These are phyloP conservation scores for Dactylorhiza incarnata DNA, from an alignment of 106 monocot species.

Conservation along the genomic window DNA sequence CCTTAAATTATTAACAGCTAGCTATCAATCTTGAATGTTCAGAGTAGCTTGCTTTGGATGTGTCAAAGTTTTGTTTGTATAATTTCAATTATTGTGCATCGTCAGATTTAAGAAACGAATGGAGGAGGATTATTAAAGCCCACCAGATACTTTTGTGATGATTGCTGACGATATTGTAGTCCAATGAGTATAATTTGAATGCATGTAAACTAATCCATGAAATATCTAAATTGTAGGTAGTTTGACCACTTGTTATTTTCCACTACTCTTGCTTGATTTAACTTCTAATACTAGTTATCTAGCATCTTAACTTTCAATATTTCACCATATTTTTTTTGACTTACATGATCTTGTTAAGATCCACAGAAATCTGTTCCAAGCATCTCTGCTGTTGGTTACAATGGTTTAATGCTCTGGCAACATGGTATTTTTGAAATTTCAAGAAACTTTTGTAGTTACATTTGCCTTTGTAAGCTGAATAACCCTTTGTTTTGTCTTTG, in stretches of 20 bases:
- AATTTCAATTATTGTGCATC: background rate
- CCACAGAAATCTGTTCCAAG: slow-evolving; percentile 69
- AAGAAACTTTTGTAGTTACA: background rate
- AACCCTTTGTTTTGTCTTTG: slow-evolving; percentile 1
- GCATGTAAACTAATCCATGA: background rate
- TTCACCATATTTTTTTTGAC: slow-evolving; percentile 12
- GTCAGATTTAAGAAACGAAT: background rate
- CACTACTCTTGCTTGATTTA: background rate
- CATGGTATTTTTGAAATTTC: slow-evolving; percentile 44
- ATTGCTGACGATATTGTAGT: background rate
- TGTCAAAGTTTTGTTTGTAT: background rate
- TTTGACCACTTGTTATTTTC: background rate
- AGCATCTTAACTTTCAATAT: background rate
- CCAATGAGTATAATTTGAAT: background rate
- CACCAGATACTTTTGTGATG: background rate
- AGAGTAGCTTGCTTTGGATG: background rate
- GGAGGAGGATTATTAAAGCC: background rate
- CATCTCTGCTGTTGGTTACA: slow-evolving; percentile 66
- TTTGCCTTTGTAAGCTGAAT: background rate
- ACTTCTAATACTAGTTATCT: background rate
- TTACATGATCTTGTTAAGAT: slow-evolving; percentile 53
- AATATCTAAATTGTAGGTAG: background rate
- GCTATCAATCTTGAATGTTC: background rate
- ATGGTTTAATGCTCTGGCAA: slow-evolving; percentile 74
- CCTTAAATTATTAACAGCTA: background rate